Base-by-base conservation (phyloP, 176 grass and related monocot species). In the Carex kokanica region DNA sequence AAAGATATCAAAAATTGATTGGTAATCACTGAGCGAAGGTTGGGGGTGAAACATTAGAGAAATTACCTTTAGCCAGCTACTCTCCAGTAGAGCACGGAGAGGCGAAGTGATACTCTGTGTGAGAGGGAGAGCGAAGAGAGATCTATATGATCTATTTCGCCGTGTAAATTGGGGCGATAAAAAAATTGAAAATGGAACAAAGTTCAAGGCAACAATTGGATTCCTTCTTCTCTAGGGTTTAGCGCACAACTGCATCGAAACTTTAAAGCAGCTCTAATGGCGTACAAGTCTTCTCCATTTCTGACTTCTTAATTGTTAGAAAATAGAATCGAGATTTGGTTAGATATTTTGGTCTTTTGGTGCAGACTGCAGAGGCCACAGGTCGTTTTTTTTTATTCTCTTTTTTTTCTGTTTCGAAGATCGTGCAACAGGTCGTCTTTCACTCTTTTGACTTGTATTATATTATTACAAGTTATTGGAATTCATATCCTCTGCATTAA, bases 281-380 rank as follows among this genome's bases (percentile, higher is more conserved):
- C 34, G 6, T 25, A 8, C 7, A 16, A 25, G 65, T 18, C 31
- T 16, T 69, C 66, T 18, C 66, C 17, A 18, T 69, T 18, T 15
- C 16, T 60, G 64, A 13, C 5, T 38, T 14, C 8, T 49, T 6
- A 38, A 34, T 68, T 36, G 10, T 69, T 69, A 15, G 38, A 70
- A 70, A 70, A n/a, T 70, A 41, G 66, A 70, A 70, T 45, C 36
- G 66, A 43, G 66, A 43, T 70, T 70, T 70, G 63, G 13, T 64
- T 31, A 65, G 63, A 65, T 65, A 65, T 31, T 27, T 55, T 13
- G 20, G 7, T 25, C 60, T 63, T 24, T 62, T 12, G 20, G n/a
- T n/a, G n/a, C n/a, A n/a, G n/a, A n/a, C n/a, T 61, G 0, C 24
- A 64, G 61, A 64, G 25, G 61, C 29, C 24, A 31, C 24, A 64